Conservation (phyloP, 2,329 filamentous ascomycete genomes). For the Clarireedia paspali region DNA sequence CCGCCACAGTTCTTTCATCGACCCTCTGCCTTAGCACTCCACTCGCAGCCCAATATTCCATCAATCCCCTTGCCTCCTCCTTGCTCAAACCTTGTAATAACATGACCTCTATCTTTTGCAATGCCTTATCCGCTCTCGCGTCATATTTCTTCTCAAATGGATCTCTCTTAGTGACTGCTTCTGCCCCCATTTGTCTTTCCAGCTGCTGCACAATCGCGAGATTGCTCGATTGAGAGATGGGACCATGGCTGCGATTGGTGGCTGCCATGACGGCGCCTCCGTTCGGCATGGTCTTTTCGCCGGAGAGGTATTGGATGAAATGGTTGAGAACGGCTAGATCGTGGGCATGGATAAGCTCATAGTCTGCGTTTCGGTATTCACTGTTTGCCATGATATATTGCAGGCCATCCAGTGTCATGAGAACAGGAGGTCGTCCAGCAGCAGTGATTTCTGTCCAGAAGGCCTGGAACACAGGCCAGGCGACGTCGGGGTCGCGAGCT, state of each 20-base stretch:
- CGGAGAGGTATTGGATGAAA: conserved; percentile 66
- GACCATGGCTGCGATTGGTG: conserved; percentile 64
- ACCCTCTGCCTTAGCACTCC: conserved; percentile 67
- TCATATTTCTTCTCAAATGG: conserved; percentile 52
- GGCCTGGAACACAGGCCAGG: conserved; percentile 74
- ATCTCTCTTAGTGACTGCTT: conserved; percentile 37
- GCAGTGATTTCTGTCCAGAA: conserved; percentile 72
- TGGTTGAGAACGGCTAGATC: conserved; percentile 70
- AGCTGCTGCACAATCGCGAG: conserved; percentile 54
- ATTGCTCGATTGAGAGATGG: conserved; percentile 57
- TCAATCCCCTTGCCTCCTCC: conserved; percentile 64
- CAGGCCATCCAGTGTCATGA: conserved; percentile 73
- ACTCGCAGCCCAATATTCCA: conserved; percentile 91
- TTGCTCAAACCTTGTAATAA: conserved; percentile 63
- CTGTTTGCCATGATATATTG: conserved; percentile 73
- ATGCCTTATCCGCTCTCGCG: conserved; percentile 43
- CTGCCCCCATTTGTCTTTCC: conserved; percentile 32
- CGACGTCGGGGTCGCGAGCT: conserved; percentile 65
- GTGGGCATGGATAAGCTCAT: conserved; percentile 74
- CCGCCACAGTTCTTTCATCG: conserved; percentile 61
- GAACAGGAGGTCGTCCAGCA: conserved; percentile 44
- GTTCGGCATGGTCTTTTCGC: conserved; percentile 50
- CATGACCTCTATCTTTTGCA: conserved; percentile 44
- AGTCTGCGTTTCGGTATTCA: conserved; percentile 65
- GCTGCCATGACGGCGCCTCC: conserved; percentile 74